phyloP scores from a whole-genome alignment of 179 eudicot genomes.

The Silene vulgaris region DNA sequence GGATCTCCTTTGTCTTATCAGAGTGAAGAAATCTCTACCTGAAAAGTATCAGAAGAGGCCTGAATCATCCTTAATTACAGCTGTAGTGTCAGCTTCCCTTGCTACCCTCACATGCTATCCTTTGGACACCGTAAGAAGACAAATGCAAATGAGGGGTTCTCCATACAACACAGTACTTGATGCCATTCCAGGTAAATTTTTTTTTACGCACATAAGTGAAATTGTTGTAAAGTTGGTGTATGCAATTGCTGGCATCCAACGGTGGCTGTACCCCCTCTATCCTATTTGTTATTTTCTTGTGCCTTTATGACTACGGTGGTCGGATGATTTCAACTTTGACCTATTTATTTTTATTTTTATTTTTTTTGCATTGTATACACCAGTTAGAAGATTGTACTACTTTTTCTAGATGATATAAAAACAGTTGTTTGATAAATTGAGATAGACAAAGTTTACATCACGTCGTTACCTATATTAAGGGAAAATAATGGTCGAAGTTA shows the following conservation, averaged over 20 bases:
- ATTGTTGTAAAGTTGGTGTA: neutral
- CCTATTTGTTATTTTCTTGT: too few species aligned
- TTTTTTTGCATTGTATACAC: too few species aligned
- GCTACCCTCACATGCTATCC: conserved; percentile 92
- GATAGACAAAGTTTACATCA: too few species aligned
- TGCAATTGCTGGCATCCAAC: neutral
- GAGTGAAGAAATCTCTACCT: conserved; percentile 94
- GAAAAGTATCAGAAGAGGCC: conserved; percentile 82
- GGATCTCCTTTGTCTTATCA: conserved; percentile 32
- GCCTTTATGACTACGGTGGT: too few species aligned
- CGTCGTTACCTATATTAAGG: too few species aligned
- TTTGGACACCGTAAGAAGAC: conserved; percentile 84
- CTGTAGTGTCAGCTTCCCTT: conserved; percentile 70
- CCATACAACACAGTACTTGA: conserved; percentile 82
- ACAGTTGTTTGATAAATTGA: too few species aligned
- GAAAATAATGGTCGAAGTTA: too few species aligned
- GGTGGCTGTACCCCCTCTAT: neutral
- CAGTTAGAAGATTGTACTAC: too few species aligned
- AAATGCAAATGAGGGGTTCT: conserved; percentile 94
- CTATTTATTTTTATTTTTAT: too few species aligned
- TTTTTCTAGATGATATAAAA: too few species aligned
- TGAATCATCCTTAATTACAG: conserved; percentile 71
- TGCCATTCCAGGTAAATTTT: conserved; percentile 68
- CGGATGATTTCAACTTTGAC: too few species aligned
- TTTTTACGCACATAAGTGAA: neutral